Percentiles rank a stretch among this genome's conserved stretches.
Conservation (phyloP, 306 rosid genomes). For the Prunus mira region DNA sequence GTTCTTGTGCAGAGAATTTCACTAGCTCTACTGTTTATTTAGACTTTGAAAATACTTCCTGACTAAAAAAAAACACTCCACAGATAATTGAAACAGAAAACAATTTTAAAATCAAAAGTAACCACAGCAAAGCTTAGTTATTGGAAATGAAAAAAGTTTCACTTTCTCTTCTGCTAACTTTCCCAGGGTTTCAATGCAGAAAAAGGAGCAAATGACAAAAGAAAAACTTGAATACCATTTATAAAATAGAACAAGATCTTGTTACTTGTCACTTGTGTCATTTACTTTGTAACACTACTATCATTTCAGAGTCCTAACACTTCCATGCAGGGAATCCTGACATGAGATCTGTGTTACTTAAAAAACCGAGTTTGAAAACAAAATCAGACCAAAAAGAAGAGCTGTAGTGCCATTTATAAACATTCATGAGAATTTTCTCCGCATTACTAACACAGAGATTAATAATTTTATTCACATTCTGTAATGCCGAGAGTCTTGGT, state of each 20-base stretch:
- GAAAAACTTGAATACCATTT: neutral
- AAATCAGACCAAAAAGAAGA: neutral
- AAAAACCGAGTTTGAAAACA: neutral
- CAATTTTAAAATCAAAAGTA: neutral
- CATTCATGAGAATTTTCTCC: neutral
- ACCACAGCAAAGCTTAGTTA: neutral
- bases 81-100: neutral
- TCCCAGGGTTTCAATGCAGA: neutral
- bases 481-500: too few species aligned
- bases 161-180: neutral
- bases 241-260: neutral
- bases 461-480: too few species aligned
- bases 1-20: constrained; percentile 2
- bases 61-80: too few species aligned
- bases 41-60: neutral
- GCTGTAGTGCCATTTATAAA: neutral
- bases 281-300: neutral
- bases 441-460: neutral
- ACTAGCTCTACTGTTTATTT: neutral
- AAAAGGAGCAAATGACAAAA: neutral
- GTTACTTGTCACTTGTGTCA: neutral
- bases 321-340: neutral
- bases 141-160: neutral
- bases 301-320: neutral
- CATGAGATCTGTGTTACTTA: neutral